Evolutionary conservation across 495 filamentous ascomycete genomes (phyloP), one percentile per base, ranked within the genome.

Genomic region (Monascus purpureus): DNA sequence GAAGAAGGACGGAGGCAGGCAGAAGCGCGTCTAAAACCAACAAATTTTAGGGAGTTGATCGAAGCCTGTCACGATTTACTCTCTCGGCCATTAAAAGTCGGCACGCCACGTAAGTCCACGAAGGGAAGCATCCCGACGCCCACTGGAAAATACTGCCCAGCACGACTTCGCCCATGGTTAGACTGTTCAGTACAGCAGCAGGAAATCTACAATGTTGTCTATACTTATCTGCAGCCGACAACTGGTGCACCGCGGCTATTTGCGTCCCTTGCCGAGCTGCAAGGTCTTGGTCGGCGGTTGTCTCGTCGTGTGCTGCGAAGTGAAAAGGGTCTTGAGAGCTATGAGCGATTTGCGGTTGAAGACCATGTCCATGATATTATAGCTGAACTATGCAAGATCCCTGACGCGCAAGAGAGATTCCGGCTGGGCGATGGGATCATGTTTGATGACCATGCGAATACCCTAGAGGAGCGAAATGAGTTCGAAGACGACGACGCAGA

Each of bases 1-100:
- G 38, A 29, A 6, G 22, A 25, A 25, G 7, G 7, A 25, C 22
- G 37, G 73, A 75, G 2, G 61, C 57, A 7, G n/a, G 38, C 28
- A 1, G 37, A 40, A 1, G 32, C 28, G n/a, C 7, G n/a, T 25
- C 20, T 17, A 15, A 40, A 20, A 27, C 36, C 13, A 13, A 55
- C 50, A 26, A 43, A 45, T 35, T 46, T 51, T 29, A 36, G 38
- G 41, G 50, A 49, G 35, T 52, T 49, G 41, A 36, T 53, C 29
- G 28, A 35, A 38, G 33, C 33, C 29, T 51, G 43, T 30, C 42
- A 52, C 29, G 39, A 44, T 35, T 29, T 46, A 25, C 30, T 52
- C 32, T 56, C 35, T 4, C 6, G 14, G 8, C 12, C 2, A 28
- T 18, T 34, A 15, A 19, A 19, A 34, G 30, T 22, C n/a, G 20